phyloP scores from a whole-genome alignment of 2,329 filamentous ascomycete species.

The Epichloe baconii region DNA sequence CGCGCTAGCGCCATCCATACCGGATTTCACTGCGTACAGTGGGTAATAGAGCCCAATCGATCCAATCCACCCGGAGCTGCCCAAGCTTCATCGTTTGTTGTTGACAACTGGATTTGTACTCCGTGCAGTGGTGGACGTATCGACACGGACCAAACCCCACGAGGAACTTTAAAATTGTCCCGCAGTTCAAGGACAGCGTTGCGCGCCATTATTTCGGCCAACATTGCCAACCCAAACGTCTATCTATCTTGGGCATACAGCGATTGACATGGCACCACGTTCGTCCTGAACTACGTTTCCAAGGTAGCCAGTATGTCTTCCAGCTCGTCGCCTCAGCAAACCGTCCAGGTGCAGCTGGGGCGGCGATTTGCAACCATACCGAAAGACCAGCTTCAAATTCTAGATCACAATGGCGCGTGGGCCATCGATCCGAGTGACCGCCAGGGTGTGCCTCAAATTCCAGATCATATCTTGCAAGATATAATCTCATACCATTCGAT shows the following conservation, averaged over 20 bases:
- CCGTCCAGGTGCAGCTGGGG: constrained; percentile 13
- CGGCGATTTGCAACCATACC: constrained; percentile 21
- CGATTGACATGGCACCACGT: neutral
- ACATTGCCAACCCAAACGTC: no score
- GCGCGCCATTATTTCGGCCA: no score
- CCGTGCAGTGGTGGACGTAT: no score
- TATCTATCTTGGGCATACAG: neutral
- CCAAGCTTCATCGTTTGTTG: neutral
- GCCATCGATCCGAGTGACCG: constrained; percentile 13
- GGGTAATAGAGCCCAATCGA: neutral
- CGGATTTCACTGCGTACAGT: neutral
- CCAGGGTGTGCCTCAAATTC: constrained; percentile 20
- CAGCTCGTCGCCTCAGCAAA: constrained; percentile 11
- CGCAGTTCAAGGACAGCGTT: no score
- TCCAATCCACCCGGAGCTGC: neutral
- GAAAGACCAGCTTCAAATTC: constrained; percentile 24
- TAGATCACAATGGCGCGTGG: constrained; percentile 26
- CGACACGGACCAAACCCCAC: no score
- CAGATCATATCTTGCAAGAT: constrained; percentile 21
- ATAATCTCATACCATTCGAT: constrained; percentile 13
- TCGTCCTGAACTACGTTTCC: neutral
- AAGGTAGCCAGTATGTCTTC: constrained; percentile 13
- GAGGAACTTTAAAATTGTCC: no score
- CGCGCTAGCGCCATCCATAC: neutral
- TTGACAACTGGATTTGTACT: no score